A percentile compares a stretch with the other conserved stretches of the same genome.
Conservation (phyloP, 345 rosid genomes). For the Erodium maritimum region DNA sequence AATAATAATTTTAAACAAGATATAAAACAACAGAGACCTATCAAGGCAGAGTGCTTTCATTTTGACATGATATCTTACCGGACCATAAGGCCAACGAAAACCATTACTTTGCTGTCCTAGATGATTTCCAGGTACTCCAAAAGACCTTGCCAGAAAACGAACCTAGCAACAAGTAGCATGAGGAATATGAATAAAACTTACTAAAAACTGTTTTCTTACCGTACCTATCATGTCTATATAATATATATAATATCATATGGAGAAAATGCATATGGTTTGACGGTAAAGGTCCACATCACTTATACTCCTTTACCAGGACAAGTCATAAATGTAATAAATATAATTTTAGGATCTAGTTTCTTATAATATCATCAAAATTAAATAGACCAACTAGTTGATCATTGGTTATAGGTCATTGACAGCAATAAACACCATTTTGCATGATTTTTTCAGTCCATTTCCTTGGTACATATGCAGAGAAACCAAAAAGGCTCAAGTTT, state of each 20-base stretch:
- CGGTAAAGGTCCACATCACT: too few species aligned
- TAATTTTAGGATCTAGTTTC: too few species aligned
- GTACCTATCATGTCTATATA: too few species aligned
- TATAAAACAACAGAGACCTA: slow-evolving; percentile 1
- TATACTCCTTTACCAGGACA: too few species aligned
- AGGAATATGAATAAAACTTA: slow-evolving; percentile 3
- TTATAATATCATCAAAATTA: slow-evolving; percentile 2
- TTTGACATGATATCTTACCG: slow-evolving; percentile 37
- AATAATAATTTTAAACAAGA: slow-evolving; percentile 1
- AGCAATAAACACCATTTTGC: background rate
- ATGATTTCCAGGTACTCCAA: slow-evolving; percentile 89
- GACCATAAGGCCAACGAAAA: slow-evolving; percentile 96
- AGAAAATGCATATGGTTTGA: background rate
- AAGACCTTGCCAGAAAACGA: slow-evolving; percentile 86
- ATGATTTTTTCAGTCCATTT: background rate
- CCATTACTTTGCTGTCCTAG: slow-evolving; percentile 97
- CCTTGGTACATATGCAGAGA: background rate
- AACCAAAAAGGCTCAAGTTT: background rate
- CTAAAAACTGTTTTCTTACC: background rate
- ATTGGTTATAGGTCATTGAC: background rate
- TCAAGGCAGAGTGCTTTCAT: background rate
- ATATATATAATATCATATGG: background rate
- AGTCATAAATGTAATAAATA: too few species aligned
- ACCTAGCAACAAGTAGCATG: slow-evolving; percentile 33
- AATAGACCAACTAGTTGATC: slow-evolving; percentile 5